Evolutionary conservation across 805 yeast genomes (phyloP).

Genomic region (Pichia occidentalis): DNA sequence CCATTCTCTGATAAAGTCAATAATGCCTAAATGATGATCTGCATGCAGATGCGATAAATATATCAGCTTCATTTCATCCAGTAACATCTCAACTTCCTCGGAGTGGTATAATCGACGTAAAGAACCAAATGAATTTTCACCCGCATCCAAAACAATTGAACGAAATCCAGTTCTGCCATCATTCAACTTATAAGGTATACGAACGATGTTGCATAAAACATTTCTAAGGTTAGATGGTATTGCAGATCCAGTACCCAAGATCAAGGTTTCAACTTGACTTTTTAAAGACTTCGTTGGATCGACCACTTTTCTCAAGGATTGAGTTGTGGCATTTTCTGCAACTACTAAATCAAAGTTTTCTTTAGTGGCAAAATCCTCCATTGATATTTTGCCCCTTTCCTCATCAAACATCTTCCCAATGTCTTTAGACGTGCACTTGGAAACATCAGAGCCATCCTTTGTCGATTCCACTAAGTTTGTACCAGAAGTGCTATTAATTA

Average conservation of each 20-base stretch:
- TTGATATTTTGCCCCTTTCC: constrained; percentile 19
- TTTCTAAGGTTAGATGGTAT: constrained; percentile 80
- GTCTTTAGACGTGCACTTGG: constrained; percentile 17
- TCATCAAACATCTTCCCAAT: constrained; percentile 23
- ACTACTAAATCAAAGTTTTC: constrained; percentile 11
- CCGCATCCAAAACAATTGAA: constrained; percentile 77
- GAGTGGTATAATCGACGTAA: constrained; percentile 56
- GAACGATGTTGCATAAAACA: constrained; percentile 72
- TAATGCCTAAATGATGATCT: constrained; percentile 88
- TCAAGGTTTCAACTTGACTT: constrained; percentile 58
- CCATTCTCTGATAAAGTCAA: constrained; percentile 69
- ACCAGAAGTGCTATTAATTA: constrained; percentile 17
- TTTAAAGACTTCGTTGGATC: constrained; percentile 24
- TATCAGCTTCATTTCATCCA: constrained; percentile 57
- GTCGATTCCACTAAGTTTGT: constrained; percentile 8
- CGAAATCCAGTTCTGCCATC: constrained; percentile 23
- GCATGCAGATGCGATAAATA: constrained; percentile 91
- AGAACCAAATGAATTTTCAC: constrained; percentile 83
- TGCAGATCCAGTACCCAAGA: constrained; percentile 92
- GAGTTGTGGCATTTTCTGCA: constrained; percentile 1
- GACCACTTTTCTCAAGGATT: constrained; percentile 7
- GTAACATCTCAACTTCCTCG: constrained; percentile 33
- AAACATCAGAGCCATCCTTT: constrained; percentile 4
- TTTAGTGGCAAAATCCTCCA: constrained; percentile 10
- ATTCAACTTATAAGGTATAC: constrained; percentile 46